Evolutionary conservation across 2,329 filamentous ascomycete genomes (phyloP), one percentile per base, ranked within the genome.

Genomic region (Knufia petricola): DNA sequence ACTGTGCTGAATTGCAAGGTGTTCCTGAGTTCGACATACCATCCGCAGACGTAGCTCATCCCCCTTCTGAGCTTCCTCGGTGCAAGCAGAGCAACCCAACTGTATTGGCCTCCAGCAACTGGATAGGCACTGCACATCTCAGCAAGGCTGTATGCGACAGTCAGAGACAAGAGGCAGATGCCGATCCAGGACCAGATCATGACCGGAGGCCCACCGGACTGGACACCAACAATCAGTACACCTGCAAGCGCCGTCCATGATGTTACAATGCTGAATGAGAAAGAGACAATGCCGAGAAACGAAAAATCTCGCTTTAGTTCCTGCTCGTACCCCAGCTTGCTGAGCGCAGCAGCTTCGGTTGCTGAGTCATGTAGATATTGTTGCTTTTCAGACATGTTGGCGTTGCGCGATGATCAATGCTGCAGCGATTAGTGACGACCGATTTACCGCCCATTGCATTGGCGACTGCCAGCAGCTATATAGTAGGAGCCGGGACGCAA

Each of bases 91-190:
- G 74, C 75, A 13, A 78, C 75, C 76, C 77, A 77, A 1, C 69
- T 73, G 56, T 79, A 79, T 55, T 78, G 75, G 4, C 77, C 73
- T 26, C 76, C 73, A 7, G 75, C 75, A 19, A 77, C 68, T 0
- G 76, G 76, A 54, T 74, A 78, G n/a, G 72, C 73, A 23, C 70
- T 72, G 51, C 75, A 78, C 67, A 75, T 78, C 57, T 80, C 76
- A 17, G 76, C 76, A 70, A 79, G 76, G 1, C 73, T 73, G 50
- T 77, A 75, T 9, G 74, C 76, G 4, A 79, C 75, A 6, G 71
- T 67, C 10, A 79, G 60, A 1, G 73, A 71, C 17, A 73, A 64
- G 8, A 72, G 42, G 51, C 72, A 75, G 20, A 78, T 71, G 3
- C 68, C 74, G 19, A 79, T 60, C 70, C 74, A 79, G 36, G 71